Evolutionary conservation across 2,329 filamentous ascomycete genomes (phyloP).

Genomic region (Colletotrichum eleusines): DNA sequence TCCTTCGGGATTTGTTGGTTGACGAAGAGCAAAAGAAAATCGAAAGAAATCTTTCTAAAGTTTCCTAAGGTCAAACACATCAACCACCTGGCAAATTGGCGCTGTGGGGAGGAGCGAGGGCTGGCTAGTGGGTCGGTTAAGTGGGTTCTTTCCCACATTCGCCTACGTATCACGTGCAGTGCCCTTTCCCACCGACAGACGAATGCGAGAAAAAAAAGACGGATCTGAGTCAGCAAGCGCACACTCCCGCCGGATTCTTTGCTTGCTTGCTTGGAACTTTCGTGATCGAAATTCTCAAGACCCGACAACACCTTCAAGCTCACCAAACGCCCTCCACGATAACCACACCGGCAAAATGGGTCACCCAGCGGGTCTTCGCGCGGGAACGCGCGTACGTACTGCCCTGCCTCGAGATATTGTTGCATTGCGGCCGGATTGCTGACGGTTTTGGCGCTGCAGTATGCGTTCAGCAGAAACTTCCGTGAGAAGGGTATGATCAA

Average conservation of each 20-base stretch:
- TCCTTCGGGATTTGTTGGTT: conserved; percentile 47
- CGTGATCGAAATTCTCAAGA: conserved; percentile 26
- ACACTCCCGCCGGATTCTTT: conserved; percentile 22
- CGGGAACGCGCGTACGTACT: conserved; percentile 82
- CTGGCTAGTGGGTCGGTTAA: conserved; percentile 3
- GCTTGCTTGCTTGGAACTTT: conserved; percentile 6
- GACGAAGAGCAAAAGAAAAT: conserved; percentile 37
- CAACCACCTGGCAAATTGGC: conserved; percentile 2
- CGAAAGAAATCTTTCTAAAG: conserved; percentile 24
- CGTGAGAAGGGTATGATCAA: conserved; percentile 95
- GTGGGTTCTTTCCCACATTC: not conserved
- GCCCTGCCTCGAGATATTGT: conserved; percentile 19
- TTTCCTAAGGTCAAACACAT: conserved; percentile 13
- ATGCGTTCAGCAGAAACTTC: conserved; percentile 95
- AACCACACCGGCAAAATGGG: conserved; percentile 72
- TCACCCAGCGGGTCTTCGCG: conserved; percentile 88
- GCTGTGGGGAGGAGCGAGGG: conserved; percentile 19
- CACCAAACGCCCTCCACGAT: conserved; percentile 42
- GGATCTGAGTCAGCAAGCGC: conserved; percentile 13
- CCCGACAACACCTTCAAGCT: conserved; percentile 31
- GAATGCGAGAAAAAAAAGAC: conserved; percentile 51
- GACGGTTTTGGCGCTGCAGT: conserved; percentile 59
- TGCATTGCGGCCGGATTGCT: conserved; percentile 46
- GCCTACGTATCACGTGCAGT: conserved; percentile 50
- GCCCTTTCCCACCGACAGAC: conserved; percentile 46